A percentile compares a stretch with the other conserved stretches of the same genome.
phyloP scores from a whole-genome alignment of 345 rosid species.

The Noccaea bulbosa region DNA sequence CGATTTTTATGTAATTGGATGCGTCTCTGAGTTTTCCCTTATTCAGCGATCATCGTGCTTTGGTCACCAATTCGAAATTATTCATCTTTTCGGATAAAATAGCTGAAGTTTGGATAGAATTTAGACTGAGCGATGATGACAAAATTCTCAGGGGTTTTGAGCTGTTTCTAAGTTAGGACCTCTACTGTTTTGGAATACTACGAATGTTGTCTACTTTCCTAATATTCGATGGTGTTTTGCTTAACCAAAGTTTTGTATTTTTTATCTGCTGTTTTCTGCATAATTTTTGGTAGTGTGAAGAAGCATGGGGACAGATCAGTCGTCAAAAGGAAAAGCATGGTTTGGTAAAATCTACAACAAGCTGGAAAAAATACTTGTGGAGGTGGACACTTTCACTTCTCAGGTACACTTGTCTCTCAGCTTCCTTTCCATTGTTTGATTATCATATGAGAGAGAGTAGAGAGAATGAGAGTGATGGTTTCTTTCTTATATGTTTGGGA shows the following conservation, averaged over 20 bases:
- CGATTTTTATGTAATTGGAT: constrained; percentile 19
- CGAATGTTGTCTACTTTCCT: background rate
- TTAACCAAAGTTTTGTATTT: constrained; percentile 14
- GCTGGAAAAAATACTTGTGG: constrained; percentile 66
- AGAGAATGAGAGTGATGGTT: constrained; percentile 6
- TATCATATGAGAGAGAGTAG: background rate
- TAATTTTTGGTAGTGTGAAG: constrained; percentile 25
- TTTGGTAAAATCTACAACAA: constrained; percentile 68
- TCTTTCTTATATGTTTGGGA: background rate
- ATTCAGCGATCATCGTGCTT: constrained; percentile 25
- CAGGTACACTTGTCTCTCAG: constrained; percentile 24
- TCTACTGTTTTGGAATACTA: background rate
- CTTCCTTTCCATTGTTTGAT: background rate
- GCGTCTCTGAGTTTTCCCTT: constrained; percentile 5
- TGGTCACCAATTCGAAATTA: constrained; percentile 6
- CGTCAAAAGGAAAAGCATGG: constrained; percentile 57
- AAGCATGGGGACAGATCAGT: constrained; percentile 52
- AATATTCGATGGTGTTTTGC: background rate
- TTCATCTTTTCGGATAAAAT: background rate
- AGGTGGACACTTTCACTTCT: constrained; percentile 61
- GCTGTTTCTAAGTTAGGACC: constrained; percentile 21
- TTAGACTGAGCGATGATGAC: background rate
- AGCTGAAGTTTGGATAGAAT: background rate
- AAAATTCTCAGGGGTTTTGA: constrained; percentile 11
- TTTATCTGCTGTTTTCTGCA: background rate